phyloP scores from a whole-genome alignment of 352 stramenopile genomes.

The Phytophthora crassamura region DNA sequence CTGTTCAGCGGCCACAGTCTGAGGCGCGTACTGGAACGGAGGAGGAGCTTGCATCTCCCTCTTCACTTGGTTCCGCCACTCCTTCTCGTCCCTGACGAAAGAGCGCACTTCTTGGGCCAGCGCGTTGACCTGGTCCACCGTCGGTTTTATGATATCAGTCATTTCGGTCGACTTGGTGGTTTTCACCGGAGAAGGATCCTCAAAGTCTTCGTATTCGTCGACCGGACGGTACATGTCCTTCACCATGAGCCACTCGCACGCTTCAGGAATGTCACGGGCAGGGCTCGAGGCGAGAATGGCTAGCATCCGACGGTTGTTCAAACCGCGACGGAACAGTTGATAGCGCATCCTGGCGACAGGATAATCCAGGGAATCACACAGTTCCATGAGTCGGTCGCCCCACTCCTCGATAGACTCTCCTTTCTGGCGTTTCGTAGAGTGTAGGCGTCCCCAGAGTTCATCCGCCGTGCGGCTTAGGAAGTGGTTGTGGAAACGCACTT shows the following conservation, averaged over 20 bases:
- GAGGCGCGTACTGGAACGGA: too few species aligned
- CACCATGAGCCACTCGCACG: slow-evolving; percentile 5
- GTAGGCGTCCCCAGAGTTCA: too few species aligned
- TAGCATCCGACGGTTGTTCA: neutral
- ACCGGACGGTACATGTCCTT: slow-evolving; percentile 2
- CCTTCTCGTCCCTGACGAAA: neutral
- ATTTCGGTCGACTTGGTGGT: neutral
- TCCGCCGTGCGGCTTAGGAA: too few species aligned
- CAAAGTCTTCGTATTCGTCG: slow-evolving; percentile 2
- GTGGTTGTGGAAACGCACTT: too few species aligned
- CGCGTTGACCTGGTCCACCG: neutral
- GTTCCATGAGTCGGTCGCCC: neutral
- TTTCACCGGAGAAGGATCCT: neutral
- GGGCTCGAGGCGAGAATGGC: neutral
- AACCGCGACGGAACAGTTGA: neutral
- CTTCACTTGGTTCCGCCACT: neutral
- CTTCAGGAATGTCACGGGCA: neutral
- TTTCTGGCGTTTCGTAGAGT: neutral
- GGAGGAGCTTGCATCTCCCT: neutral
- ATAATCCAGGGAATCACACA: slow-evolving; percentile 7
- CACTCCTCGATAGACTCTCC: slow-evolving; percentile 13
- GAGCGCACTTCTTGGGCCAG: neutral
- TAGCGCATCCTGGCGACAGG: neutral
- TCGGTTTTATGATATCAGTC: neutral
- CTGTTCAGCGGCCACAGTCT: neutral